These are phyloP conservation scores for Boehmeria nivea DNA, from an alignment of 306 rosid species.

Conservation along the genomic window DNA sequence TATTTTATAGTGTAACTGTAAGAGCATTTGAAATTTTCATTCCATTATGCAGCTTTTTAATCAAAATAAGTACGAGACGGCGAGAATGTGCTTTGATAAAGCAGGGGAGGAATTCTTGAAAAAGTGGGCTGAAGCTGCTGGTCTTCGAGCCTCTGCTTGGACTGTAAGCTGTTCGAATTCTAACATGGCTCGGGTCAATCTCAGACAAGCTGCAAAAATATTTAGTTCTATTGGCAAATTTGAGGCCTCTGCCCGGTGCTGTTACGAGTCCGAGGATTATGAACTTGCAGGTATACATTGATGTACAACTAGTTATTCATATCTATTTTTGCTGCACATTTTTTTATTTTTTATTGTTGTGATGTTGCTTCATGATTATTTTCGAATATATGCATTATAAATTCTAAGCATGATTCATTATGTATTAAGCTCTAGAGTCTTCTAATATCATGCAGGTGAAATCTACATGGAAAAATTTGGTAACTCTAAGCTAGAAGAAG, in stretches of 20 bases:
- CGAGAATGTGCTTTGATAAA: constrained; percentile 52
- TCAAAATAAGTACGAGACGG: constrained; percentile 37
- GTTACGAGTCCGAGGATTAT: constrained; percentile 41
- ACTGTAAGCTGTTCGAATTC: constrained; percentile 20
- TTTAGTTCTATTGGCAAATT: constrained; percentile 38
- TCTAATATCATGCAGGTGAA: constrained; percentile 21
- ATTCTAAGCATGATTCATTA: not conserved
- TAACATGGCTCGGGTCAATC: constrained; percentile 23
- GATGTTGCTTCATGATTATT: not conserved
- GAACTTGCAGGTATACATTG: constrained; percentile 40
- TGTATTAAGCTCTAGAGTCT: too few relatives aligned
- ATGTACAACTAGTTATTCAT: not conserved
- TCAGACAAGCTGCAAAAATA: constrained; percentile 49
- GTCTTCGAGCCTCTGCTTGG: constrained; percentile 36
- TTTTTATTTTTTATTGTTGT: too few relatives aligned
- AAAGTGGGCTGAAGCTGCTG: constrained; percentile 41
- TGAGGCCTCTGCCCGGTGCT: constrained; percentile 47
- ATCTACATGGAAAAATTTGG: constrained; percentile 41
- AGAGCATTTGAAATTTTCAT: too few relatives aligned
- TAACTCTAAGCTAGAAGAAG: constrained; percentile 40
- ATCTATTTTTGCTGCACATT: too few relatives aligned
- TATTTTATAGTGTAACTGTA: too few relatives aligned
- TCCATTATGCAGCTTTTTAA: constrained; percentile 33
- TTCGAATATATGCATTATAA: not conserved
- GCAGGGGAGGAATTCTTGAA: constrained; percentile 42